Base-by-base conservation (phyloP, 768 basidiomycete species). In the Daedaleopsis sinensis region DNA sequence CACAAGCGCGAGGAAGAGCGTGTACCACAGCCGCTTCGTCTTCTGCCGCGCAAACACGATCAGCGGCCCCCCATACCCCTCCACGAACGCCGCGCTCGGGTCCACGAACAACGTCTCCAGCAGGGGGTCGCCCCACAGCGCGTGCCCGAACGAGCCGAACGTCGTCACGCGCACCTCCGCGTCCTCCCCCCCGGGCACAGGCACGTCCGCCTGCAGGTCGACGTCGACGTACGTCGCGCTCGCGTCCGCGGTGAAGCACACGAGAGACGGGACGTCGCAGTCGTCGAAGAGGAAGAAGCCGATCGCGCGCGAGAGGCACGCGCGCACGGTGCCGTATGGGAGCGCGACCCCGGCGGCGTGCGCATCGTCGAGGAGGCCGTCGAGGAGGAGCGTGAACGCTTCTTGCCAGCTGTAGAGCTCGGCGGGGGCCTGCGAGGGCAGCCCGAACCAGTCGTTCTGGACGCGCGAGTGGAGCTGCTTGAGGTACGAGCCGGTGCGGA, bases 11-110 rank as follows among this genome's bases (percentile, higher is more conserved):
- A 88, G 68, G 70, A 88, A 91, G 7, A 91, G 67, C 36, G 84
- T 85, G 70, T 91, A 92, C 91, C 90, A 93, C 51, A 86, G 65
- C 61, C 90, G 75, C 72, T 93, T 93, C 52, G 90, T 93, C 70
- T 79, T 82, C 73, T 92, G 90, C 52, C 90, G 79, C 13, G 80
- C 74, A 61, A 91, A 87, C 23, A 83, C 68, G 3, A 88, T 76
- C 47, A 85, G 68, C 4, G 74, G 75, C 1, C 74, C 78, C 1
- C 84, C 85, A 67, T 92, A 92, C 1, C 86, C 90, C 71, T 89
- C 85, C 52, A 79, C 71, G 19, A 91, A 71, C 5, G 84, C 86
- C 32, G 64, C 63, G 44, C 75, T 80, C 18, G 83, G 82, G 13
- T 77, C 78, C 50, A 84, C 67, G 76, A 91, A 88, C 66, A 86